Base-by-base conservation (phyloP, 2,329 filamentous ascomycete genomes). In the Neopestalotiopsis clavispora region DNA sequence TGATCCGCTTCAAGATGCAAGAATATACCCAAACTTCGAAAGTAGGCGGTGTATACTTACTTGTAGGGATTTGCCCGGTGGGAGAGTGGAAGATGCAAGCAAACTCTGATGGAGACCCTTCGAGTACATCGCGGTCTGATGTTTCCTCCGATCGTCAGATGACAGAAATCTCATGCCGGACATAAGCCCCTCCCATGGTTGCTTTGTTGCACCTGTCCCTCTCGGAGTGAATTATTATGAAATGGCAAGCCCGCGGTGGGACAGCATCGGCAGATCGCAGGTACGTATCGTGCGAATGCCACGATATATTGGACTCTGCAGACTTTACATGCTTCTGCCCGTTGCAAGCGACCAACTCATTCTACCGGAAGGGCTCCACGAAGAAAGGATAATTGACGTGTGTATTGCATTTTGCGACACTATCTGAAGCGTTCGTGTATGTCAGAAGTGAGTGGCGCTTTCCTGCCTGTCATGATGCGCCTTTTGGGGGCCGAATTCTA, bases 211-310 rank as follows among this genome's bases (percentile, higher is more conserved):
- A 59, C 13, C 23, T 28, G 57, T 59, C 13, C 23, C 23, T 28
- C 23, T 28, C 23, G 57, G 32, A 20, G 12, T 63, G 60, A 42
- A 28, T 28, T 40, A 63, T 38, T 63, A 14, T 38, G 6, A 38
- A 38, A 42, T n/a, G 32, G 32, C 60, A 63, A 38, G 20, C 60
- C 34, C 20, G 12, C 38, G 62, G 62, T 45, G n/a, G 20, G 62
- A 65, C 62, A 45, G 38, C 62, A 65, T 34, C 62, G 62, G 62
- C 62, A 65, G 62, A 65, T 65, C 62, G 62, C 42, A 65, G 32
- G 42, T 40, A 42, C 38, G 34, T 38, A 34, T 34, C 32, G 20
- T 40, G 13, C 34, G 14, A 3, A 65, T 65, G 42, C 62, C 38
- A 65, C 38, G 62, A 65, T 65, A 65, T 45, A 65, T 65, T 52